Evolutionary conservation across 805 yeast species (phyloP).

Genomic region (Tetrapisispora nanseiensis): DNA sequence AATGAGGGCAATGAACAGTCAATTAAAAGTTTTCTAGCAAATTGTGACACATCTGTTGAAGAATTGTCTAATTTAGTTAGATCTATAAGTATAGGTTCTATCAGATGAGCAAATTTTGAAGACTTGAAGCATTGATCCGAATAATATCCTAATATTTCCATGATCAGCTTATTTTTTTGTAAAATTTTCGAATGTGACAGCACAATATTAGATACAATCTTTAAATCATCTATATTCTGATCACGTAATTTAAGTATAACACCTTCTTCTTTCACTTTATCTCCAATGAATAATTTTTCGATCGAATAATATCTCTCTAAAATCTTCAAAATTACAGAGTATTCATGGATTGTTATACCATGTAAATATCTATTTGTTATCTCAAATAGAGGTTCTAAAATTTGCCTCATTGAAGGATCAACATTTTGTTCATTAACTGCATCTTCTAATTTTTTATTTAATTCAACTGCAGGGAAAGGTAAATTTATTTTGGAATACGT

Average conservation of each 20-base stretch:
- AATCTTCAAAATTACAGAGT: conserved; percentile 56
- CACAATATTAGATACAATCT: conserved; percentile 58
- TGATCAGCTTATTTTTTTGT: conserved; percentile 79
- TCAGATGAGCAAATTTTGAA: conserved; percentile 53
- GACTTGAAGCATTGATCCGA: conserved; percentile 67
- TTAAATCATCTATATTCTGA: conserved; percentile 64
- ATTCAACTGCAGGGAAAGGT: conserved; percentile 88
- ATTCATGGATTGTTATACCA: conserved; percentile 81
- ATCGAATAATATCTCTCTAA: conserved; percentile 64
- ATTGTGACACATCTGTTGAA: conserved; percentile 84
- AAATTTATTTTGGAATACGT: conserved; percentile 56
- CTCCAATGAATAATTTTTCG: conserved; percentile 70
- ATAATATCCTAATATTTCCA: conserved; percentile 75
- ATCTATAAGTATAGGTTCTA: conserved; percentile 62
- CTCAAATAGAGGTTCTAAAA: conserved; percentile 61
- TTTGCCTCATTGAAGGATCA: conserved; percentile 46
- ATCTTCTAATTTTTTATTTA: conserved; percentile 61
- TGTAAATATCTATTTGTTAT: conserved; percentile 59
- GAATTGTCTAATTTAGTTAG: conserved; percentile 84
- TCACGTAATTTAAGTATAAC: conserved; percentile 82
- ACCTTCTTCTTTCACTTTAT: conserved; percentile 73
- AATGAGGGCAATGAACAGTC: conserved; percentile 95
- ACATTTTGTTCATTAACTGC: conserved; percentile 38
- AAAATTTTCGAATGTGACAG: conserved; percentile 89
- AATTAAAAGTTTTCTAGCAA: conserved; percentile 90